Evolutionary conservation across 768 basidiomycete species (phyloP), one percentile per base, ranked within the genome.

Genomic region (Scleroderma bovista): DNA sequence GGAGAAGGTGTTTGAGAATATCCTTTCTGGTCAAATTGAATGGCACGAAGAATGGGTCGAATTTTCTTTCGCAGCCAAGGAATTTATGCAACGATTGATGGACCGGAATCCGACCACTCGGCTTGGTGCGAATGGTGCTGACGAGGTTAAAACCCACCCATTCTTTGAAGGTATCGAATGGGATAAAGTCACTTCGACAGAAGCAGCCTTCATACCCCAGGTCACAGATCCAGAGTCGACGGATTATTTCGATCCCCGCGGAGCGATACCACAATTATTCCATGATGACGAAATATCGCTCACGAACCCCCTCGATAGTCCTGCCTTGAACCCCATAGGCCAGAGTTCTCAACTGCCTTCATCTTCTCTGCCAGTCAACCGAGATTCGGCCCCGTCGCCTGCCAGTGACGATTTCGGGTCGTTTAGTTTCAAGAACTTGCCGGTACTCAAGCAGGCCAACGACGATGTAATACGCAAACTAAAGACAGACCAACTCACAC

Each of bases 231-330:
- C 94, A 4, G 94, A 97, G 70, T 95, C 93, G 19, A 99, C 96
- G n/a, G 96, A 99, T 66, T 99, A 99, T 71, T 99, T 99, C 60
- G 96, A 99, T 70, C 81, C 93, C 53, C 84, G 96, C 39, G 96
- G 96, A 3, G 95, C 95, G 15, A 81, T 89, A 39, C 81, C 86
- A 26, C 89, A 93, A 61, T 71, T 90, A 32, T 96, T 98, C 77
- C 86, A 92, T 42, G 95, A 97, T 51, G 91, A 94, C 42, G 91
- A 93, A 44, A 61, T 80, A 55, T 69, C 80, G 46, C 65, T 83
- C 46, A 70, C 81, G n/a, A 75, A 72, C 24, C 63, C 64, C 16
- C 56, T 72, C 45, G 85, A 86, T 50, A 72, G 69, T 45, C 71
- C 69, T 11, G 43, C 60, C n/a, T 55, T 62, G 37, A 61, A 63